Conservation (phyloP, 148 eudicot genomes). For the Drosera capensis region DNA sequence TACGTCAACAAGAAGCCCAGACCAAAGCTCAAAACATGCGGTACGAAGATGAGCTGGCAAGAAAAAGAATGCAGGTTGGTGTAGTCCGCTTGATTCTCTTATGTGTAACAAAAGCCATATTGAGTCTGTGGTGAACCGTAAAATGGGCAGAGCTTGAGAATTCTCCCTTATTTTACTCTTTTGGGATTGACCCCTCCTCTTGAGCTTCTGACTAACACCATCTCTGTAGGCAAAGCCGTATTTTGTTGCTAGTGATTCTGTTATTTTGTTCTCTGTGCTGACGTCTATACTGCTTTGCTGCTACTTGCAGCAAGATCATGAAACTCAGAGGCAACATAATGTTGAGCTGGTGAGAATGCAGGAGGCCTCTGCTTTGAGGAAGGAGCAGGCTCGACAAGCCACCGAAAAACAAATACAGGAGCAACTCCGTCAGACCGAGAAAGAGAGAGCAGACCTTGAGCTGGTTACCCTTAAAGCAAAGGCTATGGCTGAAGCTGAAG, state of each 20-base stretch:
- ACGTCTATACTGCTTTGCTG: neutral
- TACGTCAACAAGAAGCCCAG: conserved; percentile 72
- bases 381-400: conserved; percentile 69
- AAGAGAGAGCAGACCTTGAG: conserved; percentile 87
- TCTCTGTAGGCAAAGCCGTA: too few species aligned
- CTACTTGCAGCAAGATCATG: conserved; percentile 66
- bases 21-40: conserved; percentile 79
- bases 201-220: too few species aligned
- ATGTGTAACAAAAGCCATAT: neutral
- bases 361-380: conserved; percentile 66
- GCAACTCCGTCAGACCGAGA: conserved; percentile 84
- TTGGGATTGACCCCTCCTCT: too few species aligned
- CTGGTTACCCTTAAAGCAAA: conserved; percentile 75
- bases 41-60: conserved; percentile 82
- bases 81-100: neutral
- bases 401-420: conserved; percentile 96
- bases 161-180: too few species aligned
- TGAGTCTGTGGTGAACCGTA: neutral
- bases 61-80: conserved; percentile 83
- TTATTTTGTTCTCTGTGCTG: neutral
- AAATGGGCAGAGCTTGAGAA: neutral
- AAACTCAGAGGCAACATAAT: conserved; percentile 73
- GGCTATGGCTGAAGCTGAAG: conserved; percentile 93
- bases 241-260: neutral
- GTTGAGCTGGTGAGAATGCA: conserved; percentile 80